Evolutionary conservation across 176 grass and related monocot genomes (phyloP), one percentile per base, ranked within the genome.

Genomic region (Lolium perenne): DNA sequence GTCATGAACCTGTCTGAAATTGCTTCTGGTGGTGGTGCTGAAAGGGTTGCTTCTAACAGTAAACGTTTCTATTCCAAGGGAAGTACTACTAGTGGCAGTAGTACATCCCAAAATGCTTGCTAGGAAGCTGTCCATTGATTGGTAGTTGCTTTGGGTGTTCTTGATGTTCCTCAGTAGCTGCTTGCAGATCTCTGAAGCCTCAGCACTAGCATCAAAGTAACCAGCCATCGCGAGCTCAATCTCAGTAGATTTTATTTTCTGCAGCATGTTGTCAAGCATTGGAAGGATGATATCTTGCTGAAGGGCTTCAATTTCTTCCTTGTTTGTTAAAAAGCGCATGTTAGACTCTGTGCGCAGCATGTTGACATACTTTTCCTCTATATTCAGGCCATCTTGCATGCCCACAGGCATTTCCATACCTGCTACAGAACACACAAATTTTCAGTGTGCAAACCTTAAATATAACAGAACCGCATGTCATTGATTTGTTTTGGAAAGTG

Each of bases 151-250:
- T 35, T 62, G 74, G 41, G 73, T 68, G 56, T 73, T 83, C 74
- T 62, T 83, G 79, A 92, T 79, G 74, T 67, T 89, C 69, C 4
- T 35, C 21, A 89, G 80, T 11, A 92, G 87, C 64, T 89, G 74
- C 51, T 41, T 29, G 68, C 87, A 92, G 38, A 92, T 89, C 59
- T 86, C 83, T 7, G 79, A 83, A 23, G 83, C 87, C 38, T 92
- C 83, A 3, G 56, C 74, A 60, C 87, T 92, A 73, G 87, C 74
- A 57, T 92, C 83, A 41, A 89, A 92, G 83, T 92, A 92, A 6
- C 48, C 61, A 3, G 49, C 41, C 72, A 92, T 50, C 1, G 80
- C 79, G 9, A 66, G 57, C 40, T 89, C 22, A 6, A 86, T 64
- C 60, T 86, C 79, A 17, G 87, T 18, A 8, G 54, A 38, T 55